Evolutionary conservation across 2,329 filamentous ascomycete genomes (phyloP), one percentile per base, ranked within the genome.

Genomic region (Podosphaera xanthii): DNA sequence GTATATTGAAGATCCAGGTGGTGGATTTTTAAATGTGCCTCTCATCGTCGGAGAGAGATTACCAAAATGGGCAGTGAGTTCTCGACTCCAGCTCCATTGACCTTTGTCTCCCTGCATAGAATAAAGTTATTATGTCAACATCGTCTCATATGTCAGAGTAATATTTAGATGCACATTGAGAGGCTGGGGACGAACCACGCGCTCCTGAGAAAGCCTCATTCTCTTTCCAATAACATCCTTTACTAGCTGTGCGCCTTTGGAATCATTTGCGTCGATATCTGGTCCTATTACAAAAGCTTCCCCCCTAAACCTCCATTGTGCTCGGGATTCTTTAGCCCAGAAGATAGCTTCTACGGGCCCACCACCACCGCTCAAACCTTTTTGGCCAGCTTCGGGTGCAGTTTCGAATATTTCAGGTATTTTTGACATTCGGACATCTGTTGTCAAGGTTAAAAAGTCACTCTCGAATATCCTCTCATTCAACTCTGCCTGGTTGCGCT

Each of bases 401-500:
- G 72, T 75, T 4, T 72, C 73, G 62, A 82, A 79, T 2, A 97
- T 71, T 70, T 96, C 84, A 2, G 75, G 74, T 0, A 85, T 75
- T 74, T 97, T 97, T 61, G 82, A 78, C 87, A 94, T 95, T 53
- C 91, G 80, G 7, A 80, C 80, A 70, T 97, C 92, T 0, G 89
- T 95, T 0, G 91, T 95, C 67, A 96, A 83, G 0, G 85, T 84
- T 2, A 85, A 78, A 65, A 91, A 73, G 64, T 97, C 89, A 65
- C 81, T 87, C 66, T 86, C 82, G 68, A 80, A 95, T 0, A 79
- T 72, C 5, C 72, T 64, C 3, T 86, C 82, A 70, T 96, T 96
- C 62, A 76, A 75, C 62, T 81, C 76, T 2, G 87, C 84, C 40
- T 79, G 73, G 70, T 92, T 91, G 70, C 83, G 81, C 50, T 81